These are phyloP conservation scores for Malassezia dermatis DNA, from an alignment of 1,284 basidiomycete genomes.

Conservation along the genomic window DNA sequence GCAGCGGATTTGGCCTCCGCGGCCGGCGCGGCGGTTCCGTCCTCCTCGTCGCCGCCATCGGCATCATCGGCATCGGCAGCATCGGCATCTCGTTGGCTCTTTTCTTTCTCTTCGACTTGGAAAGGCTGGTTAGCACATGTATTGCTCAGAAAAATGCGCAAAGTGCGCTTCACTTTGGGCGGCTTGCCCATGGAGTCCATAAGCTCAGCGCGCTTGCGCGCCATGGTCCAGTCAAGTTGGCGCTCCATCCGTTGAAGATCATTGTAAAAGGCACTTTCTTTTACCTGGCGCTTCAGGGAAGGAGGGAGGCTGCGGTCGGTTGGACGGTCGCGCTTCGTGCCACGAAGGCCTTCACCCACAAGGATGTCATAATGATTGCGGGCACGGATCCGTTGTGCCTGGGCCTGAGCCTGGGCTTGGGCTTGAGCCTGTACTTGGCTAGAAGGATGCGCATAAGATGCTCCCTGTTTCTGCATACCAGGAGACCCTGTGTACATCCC, in stretches of 20 bases:
- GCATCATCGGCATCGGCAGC: slow-evolving; percentile 22
- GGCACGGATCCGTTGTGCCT: slow-evolving; percentile 30
- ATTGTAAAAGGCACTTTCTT: slow-evolving; percentile 63
- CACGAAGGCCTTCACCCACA: slow-evolving; percentile 38
- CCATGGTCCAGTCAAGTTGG: slow-evolving; percentile 88
- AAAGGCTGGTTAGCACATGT: slow-evolving; percentile 66
- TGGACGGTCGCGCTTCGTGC: slow-evolving; percentile 61
- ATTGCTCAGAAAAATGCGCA: slow-evolving; percentile 80
- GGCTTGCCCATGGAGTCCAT: slow-evolving; percentile 45
- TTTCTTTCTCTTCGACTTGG: slow-evolving; percentile 30
- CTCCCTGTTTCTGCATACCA: background rate
- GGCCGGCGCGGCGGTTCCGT: slow-evolving; percentile 18
- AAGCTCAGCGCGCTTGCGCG: slow-evolving; percentile 72
- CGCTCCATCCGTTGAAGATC: slow-evolving; percentile 77
- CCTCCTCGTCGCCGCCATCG: slow-evolving; percentile 16
- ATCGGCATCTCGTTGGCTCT: slow-evolving; percentile 13
- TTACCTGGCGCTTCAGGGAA: slow-evolving; percentile 56
- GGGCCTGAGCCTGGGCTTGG: slow-evolving; percentile 22
- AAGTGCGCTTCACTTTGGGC: slow-evolving; percentile 59
- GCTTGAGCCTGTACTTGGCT: slow-evolving; percentile 5
- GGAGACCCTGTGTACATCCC: background rate
- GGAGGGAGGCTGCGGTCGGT: slow-evolving; percentile 67
- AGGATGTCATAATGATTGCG: slow-evolving; percentile 26
- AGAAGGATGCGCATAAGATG: slow-evolving; percentile 4
- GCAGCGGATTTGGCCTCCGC: slow-evolving; percentile 46